phyloP scores from a whole-genome alignment of 2,329 filamentous ascomycete genomes.

The Periglandula ipomoeae region DNA sequence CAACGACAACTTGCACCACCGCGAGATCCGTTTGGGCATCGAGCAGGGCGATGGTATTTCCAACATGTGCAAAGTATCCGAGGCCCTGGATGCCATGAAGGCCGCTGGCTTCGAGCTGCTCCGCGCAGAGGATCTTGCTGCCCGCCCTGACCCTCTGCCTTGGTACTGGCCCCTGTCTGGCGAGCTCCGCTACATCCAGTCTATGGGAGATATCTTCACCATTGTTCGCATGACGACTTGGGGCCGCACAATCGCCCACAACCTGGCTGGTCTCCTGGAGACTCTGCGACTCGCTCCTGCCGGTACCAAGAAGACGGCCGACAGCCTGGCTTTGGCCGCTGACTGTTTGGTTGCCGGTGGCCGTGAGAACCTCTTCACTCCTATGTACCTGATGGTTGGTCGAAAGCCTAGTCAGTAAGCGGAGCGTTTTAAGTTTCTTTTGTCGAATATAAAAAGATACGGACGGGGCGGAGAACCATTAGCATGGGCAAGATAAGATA shows the following conservation, averaged over 20 bases:
- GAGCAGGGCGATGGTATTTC: conserved; percentile 95
- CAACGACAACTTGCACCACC: conserved; percentile 77
- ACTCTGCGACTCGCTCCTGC: conserved; percentile 62
- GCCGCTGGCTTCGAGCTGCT: conserved; percentile 78
- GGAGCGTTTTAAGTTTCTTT: not conserved
- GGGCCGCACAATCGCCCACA: conserved; percentile 67
- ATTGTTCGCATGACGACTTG: conserved; percentile 83
- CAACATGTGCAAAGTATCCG: conserved; percentile 87
- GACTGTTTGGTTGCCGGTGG: conserved; percentile 84
- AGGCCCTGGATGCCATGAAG: conserved; percentile 75
- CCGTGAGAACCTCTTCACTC: conserved; percentile 86
- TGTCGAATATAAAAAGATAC: not conserved
- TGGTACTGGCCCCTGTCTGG: conserved; percentile 95
- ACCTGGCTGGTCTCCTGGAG: conserved; percentile 69
- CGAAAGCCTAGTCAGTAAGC: conserved; percentile 56
- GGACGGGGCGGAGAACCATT: not conserved
- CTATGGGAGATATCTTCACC: conserved; percentile 70
- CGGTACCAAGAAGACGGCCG: conserved; percentile 90
- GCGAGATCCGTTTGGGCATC: conserved; percentile 85
- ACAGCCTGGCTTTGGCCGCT: conserved; percentile 72
- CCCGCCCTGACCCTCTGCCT: conserved; percentile 63
- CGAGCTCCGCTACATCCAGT: conserved; percentile 73
- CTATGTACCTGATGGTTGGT: conserved; percentile 96
- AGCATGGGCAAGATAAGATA: not conserved
- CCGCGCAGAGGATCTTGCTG: conserved; percentile 78